Conservation (phyloP, 768 basidiomycete genomes). For the Tylopilus plumbeoviolaceoides region DNA sequence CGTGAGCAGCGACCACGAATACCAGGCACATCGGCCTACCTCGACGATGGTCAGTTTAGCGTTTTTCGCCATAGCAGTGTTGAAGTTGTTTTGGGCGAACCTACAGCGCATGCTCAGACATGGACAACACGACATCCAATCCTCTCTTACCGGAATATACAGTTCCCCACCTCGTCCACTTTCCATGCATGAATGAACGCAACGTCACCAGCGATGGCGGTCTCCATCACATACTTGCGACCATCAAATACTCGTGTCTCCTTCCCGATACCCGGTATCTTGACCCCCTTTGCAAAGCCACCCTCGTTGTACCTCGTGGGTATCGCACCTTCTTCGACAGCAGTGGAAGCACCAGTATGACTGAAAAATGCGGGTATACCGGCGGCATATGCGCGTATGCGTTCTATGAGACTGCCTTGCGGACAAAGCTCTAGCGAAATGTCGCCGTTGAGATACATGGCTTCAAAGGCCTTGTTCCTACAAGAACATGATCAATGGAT, state of each 20-base stretch:
- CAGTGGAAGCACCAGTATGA: constrained; percentile 84
- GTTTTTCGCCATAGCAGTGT: constrained; percentile 81
- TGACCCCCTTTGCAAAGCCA: constrained; percentile 66
- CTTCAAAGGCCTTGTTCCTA: constrained; percentile 86
- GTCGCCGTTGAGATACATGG: constrained; percentile 72
- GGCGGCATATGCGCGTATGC: constrained; percentile 83
- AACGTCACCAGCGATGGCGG: constrained; percentile 73
- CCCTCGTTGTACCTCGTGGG: constrained; percentile 76
- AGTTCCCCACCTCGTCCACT: constrained; percentile 87
- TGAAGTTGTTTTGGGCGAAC: constrained; percentile 87
- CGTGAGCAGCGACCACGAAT: background rate
- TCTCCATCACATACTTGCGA: constrained; percentile 78
- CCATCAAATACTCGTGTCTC: constrained; percentile 76
- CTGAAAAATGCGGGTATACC: constrained; percentile 95
- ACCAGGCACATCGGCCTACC: constrained; percentile 35
- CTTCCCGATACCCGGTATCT: constrained; percentile 69
- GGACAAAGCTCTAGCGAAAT: constrained; percentile 87
- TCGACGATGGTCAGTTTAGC: constrained; percentile 90
- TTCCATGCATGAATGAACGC: constrained; percentile 91
- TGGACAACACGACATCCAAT: background rate
- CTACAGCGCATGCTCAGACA: constrained; percentile 33
- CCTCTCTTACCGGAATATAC: constrained; percentile 71
- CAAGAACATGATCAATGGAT: background rate
- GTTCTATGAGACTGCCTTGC: constrained; percentile 87
- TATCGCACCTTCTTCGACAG: constrained; percentile 74